These are phyloP conservation scores for Nakaseomyces bracarensis DNA, from an alignment of 1,139 yeast species.

Conservation along the genomic window DNA sequence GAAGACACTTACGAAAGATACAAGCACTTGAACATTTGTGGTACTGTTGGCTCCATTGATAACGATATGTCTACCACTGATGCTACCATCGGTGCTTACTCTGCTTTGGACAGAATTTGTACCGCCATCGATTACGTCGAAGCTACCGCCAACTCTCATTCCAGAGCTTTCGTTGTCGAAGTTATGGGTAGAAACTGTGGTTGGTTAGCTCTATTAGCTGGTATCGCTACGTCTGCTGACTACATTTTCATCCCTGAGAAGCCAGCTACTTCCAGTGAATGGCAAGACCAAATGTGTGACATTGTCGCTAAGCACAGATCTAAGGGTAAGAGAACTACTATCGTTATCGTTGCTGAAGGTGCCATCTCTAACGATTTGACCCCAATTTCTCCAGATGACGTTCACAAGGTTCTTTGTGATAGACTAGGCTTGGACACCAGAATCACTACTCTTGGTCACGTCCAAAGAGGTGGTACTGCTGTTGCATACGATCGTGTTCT, in stretches of 20 bases:
- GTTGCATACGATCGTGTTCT: slow-evolving; percentile 86
- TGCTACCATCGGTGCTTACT: slow-evolving; percentile 92
- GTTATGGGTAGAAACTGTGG: slow-evolving; percentile 99
- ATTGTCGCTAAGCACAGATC: slow-evolving; percentile 67
- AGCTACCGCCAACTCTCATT: slow-evolving; percentile 94
- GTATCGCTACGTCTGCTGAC: slow-evolving; percentile 92
- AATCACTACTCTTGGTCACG: slow-evolving; percentile 92
- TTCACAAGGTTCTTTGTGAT: slow-evolving; percentile 68
- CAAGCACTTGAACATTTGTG: slow-evolving; percentile 77
- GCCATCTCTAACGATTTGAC: slow-evolving; percentile 78
- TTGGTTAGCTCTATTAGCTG: slow-evolving; percentile 96
- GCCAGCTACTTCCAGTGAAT: slow-evolving; percentile 30
- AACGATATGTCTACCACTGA: slow-evolving; percentile 97
- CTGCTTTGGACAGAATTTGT: slow-evolving; percentile 87
- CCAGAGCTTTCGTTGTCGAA: slow-evolving; percentile 94
- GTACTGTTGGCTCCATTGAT: slow-evolving; percentile 93
- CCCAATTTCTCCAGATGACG: slow-evolving; percentile 73
- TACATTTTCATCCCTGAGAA: slow-evolving; percentile 83
- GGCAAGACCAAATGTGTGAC: slow-evolving; percentile 72
- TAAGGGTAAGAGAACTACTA: slow-evolving; percentile 87
- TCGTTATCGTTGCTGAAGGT: slow-evolving; percentile 96
- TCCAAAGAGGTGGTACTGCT: slow-evolving; percentile 97
- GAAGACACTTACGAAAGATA: slow-evolving; percentile 50
- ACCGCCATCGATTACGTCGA: slow-evolving; percentile 85
- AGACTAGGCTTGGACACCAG: slow-evolving; percentile 82